Conservation (phyloP, 106 monocot species). For the Gastrodia elata region DNA sequence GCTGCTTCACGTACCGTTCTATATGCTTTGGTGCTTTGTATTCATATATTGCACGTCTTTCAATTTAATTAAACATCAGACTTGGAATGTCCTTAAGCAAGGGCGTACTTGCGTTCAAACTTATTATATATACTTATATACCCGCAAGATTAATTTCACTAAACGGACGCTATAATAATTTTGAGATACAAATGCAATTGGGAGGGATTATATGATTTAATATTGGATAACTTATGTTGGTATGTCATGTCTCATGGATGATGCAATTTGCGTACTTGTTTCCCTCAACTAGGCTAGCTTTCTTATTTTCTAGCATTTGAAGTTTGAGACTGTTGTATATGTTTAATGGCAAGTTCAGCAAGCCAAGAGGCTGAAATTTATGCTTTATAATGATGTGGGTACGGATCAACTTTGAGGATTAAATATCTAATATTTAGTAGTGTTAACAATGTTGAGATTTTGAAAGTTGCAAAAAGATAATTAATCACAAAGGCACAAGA, state of each 20-base stretch:
- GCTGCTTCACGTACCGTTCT: neutral
- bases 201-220: neutral
- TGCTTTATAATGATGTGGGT: neutral
- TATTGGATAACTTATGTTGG: neutral
- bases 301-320: neutral
- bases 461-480: too few relatives aligned
- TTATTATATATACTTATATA: neutral
- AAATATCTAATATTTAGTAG: neutral
- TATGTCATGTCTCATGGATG: neutral
- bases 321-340: neutral
- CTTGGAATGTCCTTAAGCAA: neutral
- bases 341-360: neutral
- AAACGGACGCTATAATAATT: neutral
- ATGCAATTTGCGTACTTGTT: too few relatives aligned
- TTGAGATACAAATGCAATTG: neutral
- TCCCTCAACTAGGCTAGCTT: neutral
- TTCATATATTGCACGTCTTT: neutral
- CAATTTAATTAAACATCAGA: neutral
- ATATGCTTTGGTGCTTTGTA: neutral
- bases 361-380: neutral
- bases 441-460: neutral
- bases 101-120: neutral
- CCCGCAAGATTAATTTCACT: neutral
- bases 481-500: too few relatives aligned
- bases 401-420: neutral